Conservation (phyloP, 495 filamentous ascomycete species). For the Talaromyces ruber region DNA sequence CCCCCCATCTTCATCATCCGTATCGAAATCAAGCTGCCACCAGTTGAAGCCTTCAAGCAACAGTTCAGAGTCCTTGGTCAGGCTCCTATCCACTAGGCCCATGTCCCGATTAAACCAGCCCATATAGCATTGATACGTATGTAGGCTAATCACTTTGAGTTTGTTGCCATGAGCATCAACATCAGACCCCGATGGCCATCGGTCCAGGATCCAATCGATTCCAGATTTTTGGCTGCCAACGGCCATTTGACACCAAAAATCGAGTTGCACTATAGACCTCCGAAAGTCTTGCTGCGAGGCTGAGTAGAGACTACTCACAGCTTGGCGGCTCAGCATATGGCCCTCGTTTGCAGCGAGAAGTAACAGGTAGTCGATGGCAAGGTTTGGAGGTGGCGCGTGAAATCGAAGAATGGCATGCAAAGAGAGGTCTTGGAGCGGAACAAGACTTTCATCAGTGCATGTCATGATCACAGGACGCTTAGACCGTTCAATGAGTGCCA, state of each 20-base stretch:
- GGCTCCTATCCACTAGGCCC: conserved; percentile 10
- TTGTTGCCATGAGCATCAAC: conserved; percentile 54
- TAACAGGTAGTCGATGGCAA: conserved; percentile 72
- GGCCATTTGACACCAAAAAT: conserved; percentile 95
- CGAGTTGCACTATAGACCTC: conserved; percentile 73
- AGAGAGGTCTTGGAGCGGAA: conserved; percentile 61
- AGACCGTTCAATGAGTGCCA: conserved; percentile 69
- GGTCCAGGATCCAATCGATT: conserved; percentile 77
- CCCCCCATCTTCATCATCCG: not conserved
- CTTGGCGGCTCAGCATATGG: conserved; percentile 62
- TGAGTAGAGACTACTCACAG: conserved; percentile 60
- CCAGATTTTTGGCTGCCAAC: conserved; percentile 85
- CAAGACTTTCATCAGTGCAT: conserved; percentile 75
- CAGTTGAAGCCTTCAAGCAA: conserved; percentile 25
- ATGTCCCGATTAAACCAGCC: conserved; percentile 61
- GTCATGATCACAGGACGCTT: conserved; percentile 91
- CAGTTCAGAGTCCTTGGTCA: conserved; percentile 21
- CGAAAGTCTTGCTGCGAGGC: conserved; percentile 64
- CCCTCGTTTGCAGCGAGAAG: conserved; percentile 85
- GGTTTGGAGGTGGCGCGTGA: conserved; percentile 52
- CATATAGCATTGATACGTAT: conserved; percentile 71
- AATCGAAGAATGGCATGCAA: conserved; percentile 87
- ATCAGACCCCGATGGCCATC: conserved; percentile 62
- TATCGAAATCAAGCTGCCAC: conserved; percentile 27
- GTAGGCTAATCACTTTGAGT: conserved; percentile 74